Percentiles rank a stretch among this genome's conserved stretches.
Conservation (phyloP, 345 rosid species). For the Psidium guajava region DNA sequence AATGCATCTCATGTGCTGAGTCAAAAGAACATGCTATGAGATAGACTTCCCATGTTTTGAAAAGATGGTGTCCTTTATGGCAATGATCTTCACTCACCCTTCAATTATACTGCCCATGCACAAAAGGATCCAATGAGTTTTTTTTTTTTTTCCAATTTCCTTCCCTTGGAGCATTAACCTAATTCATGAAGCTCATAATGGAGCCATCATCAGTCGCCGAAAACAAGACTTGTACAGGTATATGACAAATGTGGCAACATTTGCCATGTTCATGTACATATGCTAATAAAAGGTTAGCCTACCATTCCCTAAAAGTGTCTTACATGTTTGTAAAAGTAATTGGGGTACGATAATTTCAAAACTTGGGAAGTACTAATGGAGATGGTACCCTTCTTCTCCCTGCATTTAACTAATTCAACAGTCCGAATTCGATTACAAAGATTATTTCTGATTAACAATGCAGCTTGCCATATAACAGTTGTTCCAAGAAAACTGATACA, state of each 20-base stretch:
- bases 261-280: not conserved
- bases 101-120: not conserved
- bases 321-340: not conserved
- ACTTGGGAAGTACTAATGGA: not conserved
- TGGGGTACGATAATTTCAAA: not conserved
- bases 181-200: not conserved
- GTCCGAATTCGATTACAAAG: not conserved
- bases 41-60: not conserved
- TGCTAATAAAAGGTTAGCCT: not conserved
- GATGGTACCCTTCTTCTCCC: not conserved
- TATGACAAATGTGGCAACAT: not conserved
- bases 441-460: not conserved
- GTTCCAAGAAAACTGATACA: not conserved
- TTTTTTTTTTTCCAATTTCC: not conserved
- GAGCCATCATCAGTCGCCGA: not conserved
- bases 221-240: not conserved
- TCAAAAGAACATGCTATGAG: constrained; percentile 1
- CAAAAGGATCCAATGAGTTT: not conserved
- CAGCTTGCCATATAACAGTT: not conserved
- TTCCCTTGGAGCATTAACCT: not conserved
- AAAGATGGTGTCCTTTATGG: not conserved
- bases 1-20: not conserved
- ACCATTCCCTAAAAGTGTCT: not conserved
- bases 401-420: not conserved
- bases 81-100: not conserved